phyloP scores from a whole-genome alignment of 495 filamentous ascomycete genomes.

The Penicillium pancosmium region DNA sequence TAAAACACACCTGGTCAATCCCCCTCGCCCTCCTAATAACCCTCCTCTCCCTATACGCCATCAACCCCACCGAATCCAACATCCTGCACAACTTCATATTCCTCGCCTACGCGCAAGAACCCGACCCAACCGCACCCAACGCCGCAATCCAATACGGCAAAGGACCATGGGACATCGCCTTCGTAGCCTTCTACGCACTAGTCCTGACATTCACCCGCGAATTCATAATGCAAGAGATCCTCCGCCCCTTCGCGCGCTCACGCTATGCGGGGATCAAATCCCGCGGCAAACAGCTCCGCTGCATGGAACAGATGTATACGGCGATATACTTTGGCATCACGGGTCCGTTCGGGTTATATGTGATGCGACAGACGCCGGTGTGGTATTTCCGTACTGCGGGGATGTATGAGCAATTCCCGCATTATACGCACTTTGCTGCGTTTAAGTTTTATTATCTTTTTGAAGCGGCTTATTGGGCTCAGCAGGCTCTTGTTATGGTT shows the following conservation, averaged over 20 bases:
- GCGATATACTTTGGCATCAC: constrained; percentile 83
- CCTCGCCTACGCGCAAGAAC: constrained; percentile 76
- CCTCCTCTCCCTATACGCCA: constrained; percentile 60
- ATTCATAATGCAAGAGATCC: constrained; percentile 85
- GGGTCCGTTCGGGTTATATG: constrained; percentile 77
- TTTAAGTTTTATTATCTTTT: constrained; percentile 95
- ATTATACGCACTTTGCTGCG: constrained; percentile 68
- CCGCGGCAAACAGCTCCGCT: constrained; percentile 75
- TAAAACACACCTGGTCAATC: constrained; percentile 71
- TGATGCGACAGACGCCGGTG: constrained; percentile 80
- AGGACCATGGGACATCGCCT: constrained; percentile 74
- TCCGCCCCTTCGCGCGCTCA: constrained; percentile 70
- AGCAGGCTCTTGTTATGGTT: constrained; percentile 82
- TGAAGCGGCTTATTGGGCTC: constrained; percentile 88
- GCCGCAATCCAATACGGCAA: constrained; percentile 74
- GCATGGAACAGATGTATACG: constrained; percentile 93
- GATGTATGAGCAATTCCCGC: constrained; percentile 86
- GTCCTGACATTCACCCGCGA: constrained; percentile 85
- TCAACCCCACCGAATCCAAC: constrained; percentile 75
- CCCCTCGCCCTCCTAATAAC: constrained; percentile 64
- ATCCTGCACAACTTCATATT: constrained; percentile 78
- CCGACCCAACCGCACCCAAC: constrained; percentile 19
- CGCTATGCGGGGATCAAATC: constrained; percentile 61
- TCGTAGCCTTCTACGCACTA: constrained; percentile 82
- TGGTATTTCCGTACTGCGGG: constrained; percentile 88